Evolutionary conservation across 208 protist genomes (phyloP).

Genomic region (Wallacemonas sp.): DNA sequence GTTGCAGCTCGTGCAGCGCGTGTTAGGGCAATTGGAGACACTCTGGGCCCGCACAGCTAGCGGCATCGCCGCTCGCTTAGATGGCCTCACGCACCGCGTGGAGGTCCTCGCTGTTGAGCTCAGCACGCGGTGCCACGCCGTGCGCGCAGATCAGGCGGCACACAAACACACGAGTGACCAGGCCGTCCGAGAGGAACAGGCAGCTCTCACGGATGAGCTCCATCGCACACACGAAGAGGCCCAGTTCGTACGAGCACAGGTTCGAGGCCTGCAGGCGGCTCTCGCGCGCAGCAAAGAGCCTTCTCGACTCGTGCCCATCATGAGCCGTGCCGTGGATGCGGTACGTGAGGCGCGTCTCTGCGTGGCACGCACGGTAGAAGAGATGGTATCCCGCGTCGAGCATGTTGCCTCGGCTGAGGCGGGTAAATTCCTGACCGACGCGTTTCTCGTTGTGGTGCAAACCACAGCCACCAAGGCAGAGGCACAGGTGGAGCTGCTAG

Average conservation of each 20-base stretch:
- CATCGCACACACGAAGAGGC: not conserved
- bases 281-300: not conserved
- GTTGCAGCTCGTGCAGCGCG: not conserved
- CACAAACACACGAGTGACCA: no score
- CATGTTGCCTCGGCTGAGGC: constrained; percentile 13
- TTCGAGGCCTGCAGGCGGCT: not conserved
- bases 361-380: constrained; percentile 7
- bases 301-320: not conserved
- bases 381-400: constrained; percentile 17
- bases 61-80: not conserved
- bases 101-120: not conserved
- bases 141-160: no score
- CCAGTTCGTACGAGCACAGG: not conserved
- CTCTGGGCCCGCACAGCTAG: not conserved
- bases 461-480: constrained; percentile 50
- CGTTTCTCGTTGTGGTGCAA: constrained; percentile 42
- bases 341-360: not conserved
- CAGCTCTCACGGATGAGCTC: no score
- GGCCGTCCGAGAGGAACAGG: no score
- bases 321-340: not conserved
- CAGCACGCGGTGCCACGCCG: not conserved
- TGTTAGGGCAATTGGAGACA: not conserved
- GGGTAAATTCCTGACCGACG: constrained; percentile 22
- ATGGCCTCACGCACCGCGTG: not conserved
- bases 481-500: constrained; percentile 40